phyloP scores from a whole-genome alignment of 139 green algal species.

The Asterochloris erici region DNA sequence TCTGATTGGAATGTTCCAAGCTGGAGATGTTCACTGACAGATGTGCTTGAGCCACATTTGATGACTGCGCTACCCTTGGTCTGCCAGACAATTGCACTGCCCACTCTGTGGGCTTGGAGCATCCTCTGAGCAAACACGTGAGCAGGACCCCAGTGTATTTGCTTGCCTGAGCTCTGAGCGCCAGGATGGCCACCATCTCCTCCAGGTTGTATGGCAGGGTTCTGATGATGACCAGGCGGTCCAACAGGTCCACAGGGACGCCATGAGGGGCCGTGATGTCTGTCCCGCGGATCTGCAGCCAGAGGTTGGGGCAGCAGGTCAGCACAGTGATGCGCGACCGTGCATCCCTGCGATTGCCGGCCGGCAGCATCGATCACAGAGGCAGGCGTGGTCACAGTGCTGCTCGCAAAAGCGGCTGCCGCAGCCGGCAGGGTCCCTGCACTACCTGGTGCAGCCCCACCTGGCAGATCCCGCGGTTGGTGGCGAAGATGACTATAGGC shows the following conservation, averaged over 20 bases:
- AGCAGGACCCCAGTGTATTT: not conserved
- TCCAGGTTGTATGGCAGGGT: constrained; percentile 92
- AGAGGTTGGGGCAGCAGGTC: not conserved
- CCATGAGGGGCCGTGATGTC: constrained; percentile 91
- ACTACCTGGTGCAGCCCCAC: constrained; percentile 14
- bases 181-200: constrained; percentile 90
- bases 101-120: too few relatives aligned
- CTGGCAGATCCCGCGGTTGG: constrained; percentile 93
- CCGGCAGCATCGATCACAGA: not conserved
- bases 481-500: constrained; percentile 98
- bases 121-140: not conserved
- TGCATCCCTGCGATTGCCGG: too few relatives aligned
- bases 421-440: not conserved
- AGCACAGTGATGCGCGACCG: too few relatives aligned
- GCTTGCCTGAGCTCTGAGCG: constrained; percentile 78
- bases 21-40: too few relatives aligned
- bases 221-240: constrained; percentile 97
- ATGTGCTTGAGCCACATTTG: too few relatives aligned
- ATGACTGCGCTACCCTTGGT: too few relatives aligned
- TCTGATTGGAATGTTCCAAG: not conserved
- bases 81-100: too few relatives aligned
- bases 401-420: not conserved
- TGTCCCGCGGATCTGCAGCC: constrained; percentile 69
- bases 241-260: constrained; percentile 94
- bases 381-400: not conserved